Conservation (phyloP, 1,284 basidiomycete genomes). For the Wolfiporia cocos region DNA sequence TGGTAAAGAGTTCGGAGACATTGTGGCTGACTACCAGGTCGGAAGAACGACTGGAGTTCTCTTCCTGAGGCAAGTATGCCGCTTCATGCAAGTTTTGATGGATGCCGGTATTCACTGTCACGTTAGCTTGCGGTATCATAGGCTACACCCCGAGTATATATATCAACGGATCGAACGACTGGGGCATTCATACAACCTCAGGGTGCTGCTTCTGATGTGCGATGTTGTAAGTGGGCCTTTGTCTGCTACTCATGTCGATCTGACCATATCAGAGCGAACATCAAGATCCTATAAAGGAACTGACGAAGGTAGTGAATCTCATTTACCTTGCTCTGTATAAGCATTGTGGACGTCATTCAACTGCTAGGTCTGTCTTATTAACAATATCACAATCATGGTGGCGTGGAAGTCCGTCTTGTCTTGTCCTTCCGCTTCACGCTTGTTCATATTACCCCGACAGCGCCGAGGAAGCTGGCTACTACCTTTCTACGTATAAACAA, state of each 20-base stretch:
- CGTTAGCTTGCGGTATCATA: slow-evolving; percentile 85
- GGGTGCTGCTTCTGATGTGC: slow-evolving; percentile 88
- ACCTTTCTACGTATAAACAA: slow-evolving; percentile 88
- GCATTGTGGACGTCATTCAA: slow-evolving; percentile 1
- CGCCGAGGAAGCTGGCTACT: slow-evolving; percentile 87
- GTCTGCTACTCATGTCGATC: neutral
- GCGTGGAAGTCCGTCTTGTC: slow-evolving; percentile 80
- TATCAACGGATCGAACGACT: slow-evolving; percentile 87
- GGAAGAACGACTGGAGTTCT: slow-evolving; percentile 92
- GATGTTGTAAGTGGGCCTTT: slow-evolving; percentile 68
- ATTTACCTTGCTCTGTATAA: neutral
- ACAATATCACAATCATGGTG: slow-evolving; percentile 88
- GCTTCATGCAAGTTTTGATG: neutral
- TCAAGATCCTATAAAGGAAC: slow-evolving; percentile 83
- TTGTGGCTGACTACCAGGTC: slow-evolving; percentile 93
- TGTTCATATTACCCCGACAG: slow-evolving; percentile 35
- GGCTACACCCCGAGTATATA: slow-evolving; percentile 97
- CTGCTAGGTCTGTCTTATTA: slow-evolving; percentile 75
- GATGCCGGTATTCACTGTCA: neutral
- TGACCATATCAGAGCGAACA: slow-evolving; percentile 70
- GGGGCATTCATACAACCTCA: slow-evolving; percentile 73
- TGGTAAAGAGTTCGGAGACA: slow-evolving; percentile 93
- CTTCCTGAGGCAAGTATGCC: slow-evolving; percentile 81
- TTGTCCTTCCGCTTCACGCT: too few relatives aligned
- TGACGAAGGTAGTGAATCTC: slow-evolving; percentile 63